Conservation (phyloP, 139 green algal genomes). For the Medakamo hakoo region DNA sequence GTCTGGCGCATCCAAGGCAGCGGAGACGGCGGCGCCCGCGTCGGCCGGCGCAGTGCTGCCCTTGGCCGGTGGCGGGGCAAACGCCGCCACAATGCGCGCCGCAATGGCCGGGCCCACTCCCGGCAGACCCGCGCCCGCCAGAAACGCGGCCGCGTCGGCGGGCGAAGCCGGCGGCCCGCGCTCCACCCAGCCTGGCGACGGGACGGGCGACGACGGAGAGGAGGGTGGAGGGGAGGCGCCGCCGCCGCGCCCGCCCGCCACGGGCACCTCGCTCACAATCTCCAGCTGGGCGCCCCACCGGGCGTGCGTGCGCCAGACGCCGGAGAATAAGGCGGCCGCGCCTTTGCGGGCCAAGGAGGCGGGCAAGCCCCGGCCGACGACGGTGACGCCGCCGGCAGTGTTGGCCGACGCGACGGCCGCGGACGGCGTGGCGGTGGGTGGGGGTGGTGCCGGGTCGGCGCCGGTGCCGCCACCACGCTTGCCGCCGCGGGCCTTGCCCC, state of each 20-base stretch:
- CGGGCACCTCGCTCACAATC: slow-evolving; percentile 20
- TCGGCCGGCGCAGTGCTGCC: slow-evolving; percentile 8
- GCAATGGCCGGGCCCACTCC: slow-evolving; percentile 27
- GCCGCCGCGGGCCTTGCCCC: background rate
- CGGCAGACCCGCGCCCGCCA: slow-evolving; percentile 14
- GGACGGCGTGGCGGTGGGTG: background rate
- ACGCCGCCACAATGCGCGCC: background rate
- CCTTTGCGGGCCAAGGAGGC: background rate
- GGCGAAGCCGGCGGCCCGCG: slow-evolving; percentile 1
- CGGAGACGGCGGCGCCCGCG: slow-evolving; percentile 9
- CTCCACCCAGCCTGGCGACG: background rate
- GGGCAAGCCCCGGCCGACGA: slow-evolving; percentile 17
- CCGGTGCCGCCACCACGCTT: background rate
- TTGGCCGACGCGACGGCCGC: background rate
- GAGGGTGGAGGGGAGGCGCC: too few relatives aligned
- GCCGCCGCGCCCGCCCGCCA: slow-evolving; percentile 11
- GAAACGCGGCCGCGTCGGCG: slow-evolving; percentile 15
- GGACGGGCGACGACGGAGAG: too few relatives aligned
- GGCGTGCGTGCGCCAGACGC: slow-evolving; percentile 13
- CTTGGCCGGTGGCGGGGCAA: background rate
- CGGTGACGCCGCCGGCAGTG: background rate
- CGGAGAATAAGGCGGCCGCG: too few relatives aligned
- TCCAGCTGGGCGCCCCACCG: slow-evolving; percentile 17
- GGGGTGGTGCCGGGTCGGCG: background rate
- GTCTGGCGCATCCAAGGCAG: slow-evolving; percentile 14